phyloP scores from a whole-genome alignment of 1,139 yeast species.

The Candida glucosophila region DNA sequence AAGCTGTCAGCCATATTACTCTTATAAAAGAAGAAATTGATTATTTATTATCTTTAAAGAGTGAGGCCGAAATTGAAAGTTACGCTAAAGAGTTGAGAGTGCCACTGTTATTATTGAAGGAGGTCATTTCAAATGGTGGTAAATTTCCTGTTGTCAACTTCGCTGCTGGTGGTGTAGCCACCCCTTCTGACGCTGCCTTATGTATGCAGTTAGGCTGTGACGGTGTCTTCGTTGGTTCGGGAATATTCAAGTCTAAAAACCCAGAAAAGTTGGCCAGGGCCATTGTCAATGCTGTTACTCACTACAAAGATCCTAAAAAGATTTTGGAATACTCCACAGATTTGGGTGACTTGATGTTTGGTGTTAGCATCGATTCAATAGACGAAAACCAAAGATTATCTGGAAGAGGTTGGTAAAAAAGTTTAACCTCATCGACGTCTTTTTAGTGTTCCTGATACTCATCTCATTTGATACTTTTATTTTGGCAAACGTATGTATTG shows the following conservation, averaged over 20 bases:
- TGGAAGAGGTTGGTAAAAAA: constrained; percentile 43
- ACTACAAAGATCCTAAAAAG: constrained; percentile 56
- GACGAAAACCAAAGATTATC: constrained; percentile 41
- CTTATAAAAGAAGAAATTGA: constrained; percentile 51
- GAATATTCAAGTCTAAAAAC: constrained; percentile 69
- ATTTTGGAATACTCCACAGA: constrained; percentile 67
- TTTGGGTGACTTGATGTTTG: constrained; percentile 71
- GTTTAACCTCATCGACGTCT: too few species aligned
- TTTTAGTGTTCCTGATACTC: too few species aligned
- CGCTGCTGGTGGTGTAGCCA: constrained; percentile 88
- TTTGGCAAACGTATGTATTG: too few species aligned
- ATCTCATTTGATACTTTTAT: too few species aligned
- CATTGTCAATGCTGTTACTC: constrained; percentile 75
- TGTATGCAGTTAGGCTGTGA: constrained; percentile 91
- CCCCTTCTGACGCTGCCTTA: constrained; percentile 84
- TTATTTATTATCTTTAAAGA: constrained; percentile 31
- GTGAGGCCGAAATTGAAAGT: constrained; percentile 36
- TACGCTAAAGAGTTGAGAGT: constrained; percentile 57
- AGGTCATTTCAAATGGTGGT: constrained; percentile 45
- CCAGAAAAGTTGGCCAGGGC: constrained; percentile 74
- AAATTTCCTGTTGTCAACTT: constrained; percentile 79
- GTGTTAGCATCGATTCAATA: constrained; percentile 49
- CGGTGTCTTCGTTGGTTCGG: constrained; percentile 88
- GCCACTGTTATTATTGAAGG: constrained; percentile 44
- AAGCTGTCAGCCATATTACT: constrained; percentile 74